A percentile compares a stretch with the other conserved stretches of the same genome.
Evolutionary conservation across 805 yeast genomes (phyloP).

Genomic region (Yarrowia divulgata): DNA sequence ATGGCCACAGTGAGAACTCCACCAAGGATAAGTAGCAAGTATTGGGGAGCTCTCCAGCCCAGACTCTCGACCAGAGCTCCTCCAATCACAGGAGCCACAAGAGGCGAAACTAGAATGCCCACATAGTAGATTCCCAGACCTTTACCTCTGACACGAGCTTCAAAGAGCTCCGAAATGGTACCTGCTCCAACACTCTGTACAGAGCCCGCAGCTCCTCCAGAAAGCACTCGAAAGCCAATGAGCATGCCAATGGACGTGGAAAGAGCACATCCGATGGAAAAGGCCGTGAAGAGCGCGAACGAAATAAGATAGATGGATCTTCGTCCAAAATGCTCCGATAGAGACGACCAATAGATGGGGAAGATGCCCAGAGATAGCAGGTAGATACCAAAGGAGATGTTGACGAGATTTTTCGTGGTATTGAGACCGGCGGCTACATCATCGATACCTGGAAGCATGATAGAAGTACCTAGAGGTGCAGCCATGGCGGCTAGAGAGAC

Average conservation of each 20-base stretch:
- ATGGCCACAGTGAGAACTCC: slow-evolving; percentile 61
- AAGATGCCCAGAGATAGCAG: slow-evolving; percentile 75
- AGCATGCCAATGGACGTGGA: slow-evolving; percentile 67
- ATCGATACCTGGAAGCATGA: slow-evolving; percentile 78
- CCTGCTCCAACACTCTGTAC: slow-evolving; percentile 94
- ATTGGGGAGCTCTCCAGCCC: slow-evolving; percentile 91
- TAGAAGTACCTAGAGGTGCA: slow-evolving; percentile 91
- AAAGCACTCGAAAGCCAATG: slow-evolving; percentile 70
- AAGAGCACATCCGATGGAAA: slow-evolving; percentile 75
- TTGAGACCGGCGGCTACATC: slow-evolving; percentile 62
- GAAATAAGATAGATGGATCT: slow-evolving; percentile 75
- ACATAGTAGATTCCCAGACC: slow-evolving; percentile 83
- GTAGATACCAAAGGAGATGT: slow-evolving; percentile 82
- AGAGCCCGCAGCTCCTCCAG: slow-evolving; percentile 84
- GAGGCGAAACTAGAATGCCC: slow-evolving; percentile 83
- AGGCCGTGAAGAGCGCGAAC: slow-evolving; percentile 66
- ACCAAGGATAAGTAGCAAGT: slow-evolving; percentile 76
- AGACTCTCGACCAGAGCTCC: slow-evolving; percentile 73
- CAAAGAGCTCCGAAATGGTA: slow-evolving; percentile 75
- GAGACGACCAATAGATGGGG: slow-evolving; percentile 89
- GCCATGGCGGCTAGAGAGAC: slow-evolving; percentile 77
- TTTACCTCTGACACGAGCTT: slow-evolving; percentile 71
- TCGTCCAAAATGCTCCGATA: slow-evolving; percentile 78
- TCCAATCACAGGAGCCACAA: slow-evolving; percentile 80
- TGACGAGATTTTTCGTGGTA: slow-evolving; percentile 67